These are phyloP conservation scores for Platanthera zijinensis DNA, from an alignment of 106 monocot species.

Conservation along the genomic window DNA sequence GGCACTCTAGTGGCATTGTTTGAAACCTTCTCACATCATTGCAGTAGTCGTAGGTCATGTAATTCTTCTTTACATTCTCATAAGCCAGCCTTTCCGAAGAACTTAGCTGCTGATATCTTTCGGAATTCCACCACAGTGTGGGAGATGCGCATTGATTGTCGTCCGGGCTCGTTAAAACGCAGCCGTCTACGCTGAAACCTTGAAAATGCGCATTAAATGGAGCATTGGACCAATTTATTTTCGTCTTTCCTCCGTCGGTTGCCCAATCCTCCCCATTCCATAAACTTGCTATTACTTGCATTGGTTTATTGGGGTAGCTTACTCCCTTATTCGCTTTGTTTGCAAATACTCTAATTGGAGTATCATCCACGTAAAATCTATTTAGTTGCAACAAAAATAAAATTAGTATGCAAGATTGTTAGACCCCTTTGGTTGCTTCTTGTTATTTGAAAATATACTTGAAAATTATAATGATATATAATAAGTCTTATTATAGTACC, in stretches of 20 bases:
- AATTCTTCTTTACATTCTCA: slow-evolving; percentile 18
- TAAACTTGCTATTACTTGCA: slow-evolving; percentile 43
- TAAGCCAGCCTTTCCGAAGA: slow-evolving; percentile 20
- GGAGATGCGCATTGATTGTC: slow-evolving; percentile 12
- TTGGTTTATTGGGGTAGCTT: slow-evolving; percentile 38
- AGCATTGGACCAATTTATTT: slow-evolving; percentile 40
- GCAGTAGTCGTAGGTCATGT: slow-evolving; percentile 56
- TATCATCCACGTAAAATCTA: slow-evolving; percentile 64
- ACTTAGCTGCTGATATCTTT: slow-evolving; percentile 22
- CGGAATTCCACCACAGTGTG: slow-evolving; percentile 39
- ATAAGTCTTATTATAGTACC: no score
- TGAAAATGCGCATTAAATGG: slow-evolving; percentile 49
- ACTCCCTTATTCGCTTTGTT: slow-evolving; percentile 32
- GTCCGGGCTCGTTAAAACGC: not conserved
- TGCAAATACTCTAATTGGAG: slow-evolving; percentile 36
- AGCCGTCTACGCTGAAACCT: slow-evolving; percentile 41
- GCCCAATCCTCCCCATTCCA: slow-evolving; percentile 82
- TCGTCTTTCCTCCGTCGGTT: slow-evolving; percentile 54
- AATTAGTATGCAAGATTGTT: not conserved
- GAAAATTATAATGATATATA: no score
- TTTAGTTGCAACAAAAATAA: not conserved
- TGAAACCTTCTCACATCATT: slow-evolving; percentile 25
- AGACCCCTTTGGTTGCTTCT: not conserved
- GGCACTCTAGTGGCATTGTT: slow-evolving; percentile 40
- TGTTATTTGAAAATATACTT: not conserved